These are phyloP conservation scores for Trichoderma erinaceum DNA, from an alignment of 495 filamentous ascomycete genomes.

Conservation along the genomic window DNA sequence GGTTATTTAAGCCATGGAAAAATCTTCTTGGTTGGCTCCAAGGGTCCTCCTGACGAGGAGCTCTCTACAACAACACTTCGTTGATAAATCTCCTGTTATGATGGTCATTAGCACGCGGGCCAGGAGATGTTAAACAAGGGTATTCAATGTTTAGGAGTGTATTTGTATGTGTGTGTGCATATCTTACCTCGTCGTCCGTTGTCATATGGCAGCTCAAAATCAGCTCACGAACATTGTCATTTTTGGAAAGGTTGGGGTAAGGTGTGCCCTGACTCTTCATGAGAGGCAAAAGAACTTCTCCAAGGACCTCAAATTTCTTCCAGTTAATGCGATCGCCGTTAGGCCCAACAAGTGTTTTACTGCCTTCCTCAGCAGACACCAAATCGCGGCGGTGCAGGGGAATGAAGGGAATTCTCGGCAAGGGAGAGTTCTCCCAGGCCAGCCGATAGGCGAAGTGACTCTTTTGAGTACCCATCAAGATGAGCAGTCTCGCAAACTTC, in stretches of 20 bases:
- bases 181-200: constrained; percentile 54
- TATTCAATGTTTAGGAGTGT: background rate
- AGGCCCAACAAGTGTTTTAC: constrained; percentile 74
- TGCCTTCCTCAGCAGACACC: constrained; percentile 87
- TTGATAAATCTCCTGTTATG: constrained; percentile 53
- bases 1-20: constrained; percentile 51
- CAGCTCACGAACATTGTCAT: constrained; percentile 60
- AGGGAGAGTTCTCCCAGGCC: constrained; percentile 90
- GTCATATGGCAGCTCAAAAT: constrained; percentile 60
- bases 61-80: constrained; percentile 52
- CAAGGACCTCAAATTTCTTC: constrained; percentile 97
- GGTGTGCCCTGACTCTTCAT: constrained; percentile 84
- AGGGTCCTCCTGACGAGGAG: constrained; percentile 25
- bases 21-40: constrained; percentile 46
- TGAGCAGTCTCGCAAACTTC: constrained; percentile 78
- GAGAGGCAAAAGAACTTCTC: constrained; percentile 81
- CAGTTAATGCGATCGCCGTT: constrained; percentile 81
- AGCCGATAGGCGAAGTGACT: constrained; percentile 90
- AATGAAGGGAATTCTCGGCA: constrained; percentile 86
- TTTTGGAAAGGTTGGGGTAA: constrained; percentile 62
- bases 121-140: background rate
- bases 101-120: constrained; percentile 23
- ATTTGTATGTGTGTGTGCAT: background rate
- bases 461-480: constrained; percentile 88
- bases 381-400: constrained; percentile 87